Percentiles rank a stretch among this genome's conserved stretches.
These are phyloP conservation scores for Juglanconis oblonga DNA, from an alignment of 2,329 filamentous ascomycete genomes.

Conservation along the genomic window DNA sequence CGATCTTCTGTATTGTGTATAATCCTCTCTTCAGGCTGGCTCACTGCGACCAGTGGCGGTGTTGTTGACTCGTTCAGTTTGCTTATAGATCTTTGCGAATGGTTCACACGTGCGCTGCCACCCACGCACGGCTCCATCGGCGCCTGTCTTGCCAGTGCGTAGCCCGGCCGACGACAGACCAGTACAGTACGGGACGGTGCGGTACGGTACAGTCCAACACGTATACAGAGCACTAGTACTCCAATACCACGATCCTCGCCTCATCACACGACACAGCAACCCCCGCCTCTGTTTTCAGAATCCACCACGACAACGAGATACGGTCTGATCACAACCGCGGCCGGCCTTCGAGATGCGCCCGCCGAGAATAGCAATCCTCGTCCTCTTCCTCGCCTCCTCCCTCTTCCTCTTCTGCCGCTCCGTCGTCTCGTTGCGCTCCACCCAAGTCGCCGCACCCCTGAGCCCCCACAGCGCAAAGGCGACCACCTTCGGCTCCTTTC, in stretches of 20 bases:
- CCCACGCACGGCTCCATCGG: conserved; percentile 3
- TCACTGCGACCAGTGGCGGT: not conserved
- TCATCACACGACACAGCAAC: not conserved
- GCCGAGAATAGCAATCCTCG: conserved; percentile 51
- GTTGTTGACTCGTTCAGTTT: not conserved
- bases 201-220: not conserved
- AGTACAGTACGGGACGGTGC: not conserved
- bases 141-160: conserved; percentile 7
- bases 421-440: conserved; percentile 36
- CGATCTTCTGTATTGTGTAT: conserved; percentile 7
- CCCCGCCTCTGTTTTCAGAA: not conserved
- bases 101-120: conserved; percentile 10
- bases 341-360: conserved; percentile 43
- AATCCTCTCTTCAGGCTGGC: conserved; percentile 1
- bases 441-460: conserved; percentile 24
- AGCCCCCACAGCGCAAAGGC: conserved; percentile 34
- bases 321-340: not conserved
- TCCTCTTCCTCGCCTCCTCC: conserved; percentile 50
- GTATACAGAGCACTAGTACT: not conserved
- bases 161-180: not conserved
- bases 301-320: not conserved
- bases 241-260: not conserved
- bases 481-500: conserved; percentile 48
- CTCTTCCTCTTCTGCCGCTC: conserved; percentile 55
- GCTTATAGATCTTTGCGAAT: conserved; percentile 15